Evolutionary conservation across 1,139 yeast genomes (phyloP).

Genomic region (Suhomyces chickasaworum): DNA sequence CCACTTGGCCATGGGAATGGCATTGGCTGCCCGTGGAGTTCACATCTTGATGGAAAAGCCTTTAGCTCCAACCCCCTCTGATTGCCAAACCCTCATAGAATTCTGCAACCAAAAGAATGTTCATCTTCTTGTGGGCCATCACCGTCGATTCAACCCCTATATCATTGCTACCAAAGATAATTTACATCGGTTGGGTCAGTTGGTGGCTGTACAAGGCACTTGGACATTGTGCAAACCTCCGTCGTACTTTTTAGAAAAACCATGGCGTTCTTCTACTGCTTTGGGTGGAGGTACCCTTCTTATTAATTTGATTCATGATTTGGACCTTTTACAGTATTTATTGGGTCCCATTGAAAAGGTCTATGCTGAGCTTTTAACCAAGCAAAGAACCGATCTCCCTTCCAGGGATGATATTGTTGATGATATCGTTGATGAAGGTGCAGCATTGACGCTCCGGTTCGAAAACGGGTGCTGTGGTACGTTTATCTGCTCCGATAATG

Average conservation of each 20-base stretch:
- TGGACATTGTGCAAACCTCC: slow-evolving; percentile 45
- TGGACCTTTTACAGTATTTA: slow-evolving; percentile 44
- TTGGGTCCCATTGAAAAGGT: slow-evolving; percentile 43
- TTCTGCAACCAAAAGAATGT: slow-evolving; percentile 29
- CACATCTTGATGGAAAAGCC: slow-evolving; percentile 47
- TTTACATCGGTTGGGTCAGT: slow-evolving; percentile 32
- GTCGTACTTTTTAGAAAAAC: slow-evolving; percentile 37
- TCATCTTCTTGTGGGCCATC: slow-evolving; percentile 45
- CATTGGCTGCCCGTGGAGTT: slow-evolving; percentile 38
- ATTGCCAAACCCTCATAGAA: slow-evolving; percentile 36
- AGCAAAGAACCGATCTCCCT: slow-evolving; percentile 29
- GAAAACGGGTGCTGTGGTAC: slow-evolving; percentile 45
- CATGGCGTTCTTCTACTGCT: slow-evolving; percentile 40
- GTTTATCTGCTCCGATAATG: slow-evolving; percentile 45
- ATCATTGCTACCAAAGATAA: slow-evolving; percentile 38
- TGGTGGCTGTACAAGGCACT: slow-evolving; percentile 44
- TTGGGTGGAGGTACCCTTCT: slow-evolving; percentile 44
- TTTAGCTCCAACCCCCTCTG: slow-evolving; percentile 39
- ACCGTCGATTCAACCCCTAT: slow-evolving; percentile 47
- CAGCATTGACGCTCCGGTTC: slow-evolving; percentile 41
- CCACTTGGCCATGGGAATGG: slow-evolving; percentile 36
- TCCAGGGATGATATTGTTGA: no score
- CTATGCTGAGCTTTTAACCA: slow-evolving; percentile 39
- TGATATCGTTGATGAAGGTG: slow-evolving; percentile 45
- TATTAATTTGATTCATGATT: slow-evolving; percentile 46